Base-by-base conservation (phyloP, 2,329 filamentous ascomycete genomes). In the Claviceps pusilla region DNA sequence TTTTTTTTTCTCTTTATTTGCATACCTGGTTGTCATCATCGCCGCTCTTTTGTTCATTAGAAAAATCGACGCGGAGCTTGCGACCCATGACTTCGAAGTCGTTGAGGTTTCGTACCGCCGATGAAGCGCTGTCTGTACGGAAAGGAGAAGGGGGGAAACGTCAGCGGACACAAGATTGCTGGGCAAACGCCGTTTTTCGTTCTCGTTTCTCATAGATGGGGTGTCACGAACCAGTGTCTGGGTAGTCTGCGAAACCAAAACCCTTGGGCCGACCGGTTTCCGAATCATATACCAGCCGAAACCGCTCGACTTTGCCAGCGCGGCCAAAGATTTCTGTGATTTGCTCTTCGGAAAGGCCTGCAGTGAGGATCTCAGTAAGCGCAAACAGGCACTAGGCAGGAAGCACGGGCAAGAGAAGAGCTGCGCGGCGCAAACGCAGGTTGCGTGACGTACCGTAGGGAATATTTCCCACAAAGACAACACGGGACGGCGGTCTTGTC, bases 231-330 rank as follows among this genome's bases (percentile, higher is more conserved):
- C 95, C 91, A 56, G 87, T 83, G 65, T 97, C 93, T 54, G 89
- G 86, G 66, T 95, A 98, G 68, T 97, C 91, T 64, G 90, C 87
- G 64, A 97, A 98, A 41, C 93, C 93, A 67, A 95, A 98, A 19
- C 93, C 93, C 69, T 96, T 97, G 0, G 93, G 90, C 55, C 89
- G 83, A 46, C 91, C 90, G 3, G 90, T 96, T 65, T 97, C 91
- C 53, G 89, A 86, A 72, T 97, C 94, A 70, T 95, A 94, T 59
- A 97, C 91, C 50, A 97, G 78, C 52, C 91, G 83, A 68, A 97
- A 97, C 67, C 87, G 91, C 56, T 94, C 77, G 1, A 97, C 91
- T 60, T 90, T 87, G 56, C 93, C 93, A 53, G 87, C 89, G 59
- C 86, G 86, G 66, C 84, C 87, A 69, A 97, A 94, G 57, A 95